phyloP scores from a whole-genome alignment of 495 filamentous ascomycete species.

The Hyaloscypha bicolor region DNA sequence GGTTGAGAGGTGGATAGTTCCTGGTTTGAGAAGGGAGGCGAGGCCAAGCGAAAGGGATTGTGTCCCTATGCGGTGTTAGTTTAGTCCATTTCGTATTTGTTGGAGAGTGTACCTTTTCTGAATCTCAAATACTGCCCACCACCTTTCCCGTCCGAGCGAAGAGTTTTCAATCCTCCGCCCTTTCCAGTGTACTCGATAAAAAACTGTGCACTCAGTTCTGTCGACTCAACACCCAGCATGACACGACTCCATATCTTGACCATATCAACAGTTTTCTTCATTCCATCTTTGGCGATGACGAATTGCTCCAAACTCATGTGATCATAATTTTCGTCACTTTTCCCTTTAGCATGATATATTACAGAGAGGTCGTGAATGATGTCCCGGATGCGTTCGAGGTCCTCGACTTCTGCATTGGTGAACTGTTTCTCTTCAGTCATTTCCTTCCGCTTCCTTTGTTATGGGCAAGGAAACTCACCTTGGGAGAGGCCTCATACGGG shows the following conservation, averaged over 20 bases:
- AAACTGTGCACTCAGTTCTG: conserved; percentile 47
- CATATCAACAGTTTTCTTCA: conserved; percentile 31
- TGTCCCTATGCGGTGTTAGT: too few relatives aligned
- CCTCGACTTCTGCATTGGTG: neutral
- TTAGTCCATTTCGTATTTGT: neutral
- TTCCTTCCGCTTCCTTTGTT: neutral
- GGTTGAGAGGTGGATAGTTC: too few relatives aligned
- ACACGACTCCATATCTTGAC: conserved; percentile 19
- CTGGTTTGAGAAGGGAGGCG: too few relatives aligned
- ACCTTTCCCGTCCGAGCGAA: conserved; percentile 43
- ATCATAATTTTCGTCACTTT: neutral
- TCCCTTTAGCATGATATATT: too few relatives aligned
- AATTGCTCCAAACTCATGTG: conserved; percentile 33
- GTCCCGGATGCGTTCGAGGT: neutral
- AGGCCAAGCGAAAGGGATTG: too few relatives aligned
- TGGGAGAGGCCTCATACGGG: conserved; percentile 37
- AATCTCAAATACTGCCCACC: conserved; percentile 48
- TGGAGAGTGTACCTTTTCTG: conserved; percentile 14
- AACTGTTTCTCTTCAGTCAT: neutral
- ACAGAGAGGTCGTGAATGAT: neutral
- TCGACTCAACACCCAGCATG: conserved; percentile 39
- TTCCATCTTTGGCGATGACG: conserved; percentile 33
- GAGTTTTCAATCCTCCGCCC: conserved; percentile 44
- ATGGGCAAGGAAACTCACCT: conserved; percentile 27
- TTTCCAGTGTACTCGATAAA: conserved; percentile 53